Evolutionary conservation across 2,329 filamentous ascomycete genomes (phyloP).

Genomic region (Teratosphaeria nubilosa): DNA sequence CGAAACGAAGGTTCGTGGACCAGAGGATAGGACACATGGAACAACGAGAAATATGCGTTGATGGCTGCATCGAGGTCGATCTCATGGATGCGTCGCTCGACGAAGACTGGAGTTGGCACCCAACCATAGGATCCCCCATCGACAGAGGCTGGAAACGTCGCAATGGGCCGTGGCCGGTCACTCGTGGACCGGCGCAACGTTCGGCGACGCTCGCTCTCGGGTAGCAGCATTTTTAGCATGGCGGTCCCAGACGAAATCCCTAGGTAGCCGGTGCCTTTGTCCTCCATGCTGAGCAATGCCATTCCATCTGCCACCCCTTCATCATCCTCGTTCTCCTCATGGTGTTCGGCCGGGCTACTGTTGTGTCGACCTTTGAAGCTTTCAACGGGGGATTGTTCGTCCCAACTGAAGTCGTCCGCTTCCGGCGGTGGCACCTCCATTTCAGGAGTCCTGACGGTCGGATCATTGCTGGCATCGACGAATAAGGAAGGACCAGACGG

Average conservation of each 20-base stretch:
- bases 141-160: neutral
- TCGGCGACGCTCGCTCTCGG: constrained; percentile 9
- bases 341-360: neutral
- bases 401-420: constrained; percentile 21
- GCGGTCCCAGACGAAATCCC: constrained; percentile 38
- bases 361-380: neutral
- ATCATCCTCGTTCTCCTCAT: constrained; percentile 5
- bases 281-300: constrained; percentile 25
- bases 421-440: constrained; percentile 16
- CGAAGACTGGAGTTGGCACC: constrained; percentile 14
- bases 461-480: neutral
- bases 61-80: constrained; percentile 21
- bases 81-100: constrained; percentile 16
- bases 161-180: neutral
- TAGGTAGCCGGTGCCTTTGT: constrained; percentile 35
- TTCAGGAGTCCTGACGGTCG: constrained; percentile 1
- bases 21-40: constrained; percentile 39
- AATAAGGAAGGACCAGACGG: neutral
- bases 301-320: constrained; percentile 20
- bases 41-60: constrained; percentile 38
- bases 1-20: constrained; percentile 39
- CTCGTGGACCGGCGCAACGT: neutral
- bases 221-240: constrained; percentile 28
- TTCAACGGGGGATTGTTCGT: constrained; percentile 12
- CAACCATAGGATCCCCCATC: constrained; percentile 7